These are phyloP conservation scores for Neonectria sp. DNA, from an alignment of 2,329 filamentous ascomycete species.

Conservation along the genomic window DNA sequence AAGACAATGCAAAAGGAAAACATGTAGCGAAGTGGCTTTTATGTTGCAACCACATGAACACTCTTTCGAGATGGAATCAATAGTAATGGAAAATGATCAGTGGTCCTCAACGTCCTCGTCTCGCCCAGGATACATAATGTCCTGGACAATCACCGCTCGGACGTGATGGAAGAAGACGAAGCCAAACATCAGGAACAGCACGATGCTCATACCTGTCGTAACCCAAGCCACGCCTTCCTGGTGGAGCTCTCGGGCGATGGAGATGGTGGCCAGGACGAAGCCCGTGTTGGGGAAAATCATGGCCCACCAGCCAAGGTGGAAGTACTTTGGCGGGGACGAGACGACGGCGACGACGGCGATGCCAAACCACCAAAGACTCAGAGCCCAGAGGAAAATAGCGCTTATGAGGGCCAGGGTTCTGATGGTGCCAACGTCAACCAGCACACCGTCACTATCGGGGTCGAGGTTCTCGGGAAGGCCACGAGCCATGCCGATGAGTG, in stretches of 20 bases:
- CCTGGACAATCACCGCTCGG: conserved; percentile 63
- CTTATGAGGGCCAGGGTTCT: conserved; percentile 61
- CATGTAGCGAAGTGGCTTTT: neutral
- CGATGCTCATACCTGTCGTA: conserved; percentile 65
- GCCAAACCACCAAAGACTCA: conserved; percentile 71
- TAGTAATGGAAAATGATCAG: conserved; percentile 38
- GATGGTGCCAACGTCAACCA: conserved; percentile 59
- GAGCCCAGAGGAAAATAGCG: conserved; percentile 75
- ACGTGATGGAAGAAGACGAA: conserved; percentile 60
- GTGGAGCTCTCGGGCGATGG: conserved; percentile 60
- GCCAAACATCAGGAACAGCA: conserved; percentile 59
- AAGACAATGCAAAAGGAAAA: neutral
- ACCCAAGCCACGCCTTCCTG: conserved; percentile 63
- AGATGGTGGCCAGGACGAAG: conserved; percentile 69
- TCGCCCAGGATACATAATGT: conserved; percentile 69
- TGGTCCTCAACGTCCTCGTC: conserved; percentile 68
- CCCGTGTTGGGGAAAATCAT: conserved; percentile 75
- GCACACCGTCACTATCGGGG: conserved; percentile 55
- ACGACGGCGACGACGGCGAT: conserved; percentile 53
- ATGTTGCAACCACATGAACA: neutral
- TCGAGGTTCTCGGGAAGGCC: conserved; percentile 60
- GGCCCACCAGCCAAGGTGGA: conserved; percentile 75
- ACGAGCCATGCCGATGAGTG: conserved; percentile 76
- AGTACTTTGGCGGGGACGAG: conserved; percentile 60
- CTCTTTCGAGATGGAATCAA: neutral